A percentile compares a stretch with the other conserved stretches of the same genome.
Evolutionary conservation across 495 filamentous ascomycete species (phyloP).

Genomic region (Neurospora cerealis): DNA sequence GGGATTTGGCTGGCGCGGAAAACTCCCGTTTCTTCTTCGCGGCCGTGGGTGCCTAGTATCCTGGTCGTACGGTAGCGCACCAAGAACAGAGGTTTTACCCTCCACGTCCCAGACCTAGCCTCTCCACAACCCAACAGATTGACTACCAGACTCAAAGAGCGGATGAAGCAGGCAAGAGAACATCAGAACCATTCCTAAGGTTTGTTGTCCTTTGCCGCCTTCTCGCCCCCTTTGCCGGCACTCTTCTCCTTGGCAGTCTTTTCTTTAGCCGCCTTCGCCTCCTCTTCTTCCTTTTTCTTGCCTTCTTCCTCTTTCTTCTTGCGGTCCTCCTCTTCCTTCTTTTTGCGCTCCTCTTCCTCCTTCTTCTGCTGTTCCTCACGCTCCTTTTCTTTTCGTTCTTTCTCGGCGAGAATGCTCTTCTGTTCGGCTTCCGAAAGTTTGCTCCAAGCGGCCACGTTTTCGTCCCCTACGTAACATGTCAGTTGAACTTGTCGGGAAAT

Average conservation of each 20-base stretch:
- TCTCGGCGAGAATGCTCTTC: constrained; percentile 35
- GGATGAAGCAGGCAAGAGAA: background rate
- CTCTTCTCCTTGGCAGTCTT: constrained; percentile 6
- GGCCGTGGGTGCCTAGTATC: background rate
- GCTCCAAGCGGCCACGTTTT: constrained; percentile 38
- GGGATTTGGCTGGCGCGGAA: background rate
- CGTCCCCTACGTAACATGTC: constrained; percentile 24
- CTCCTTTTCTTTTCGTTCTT: constrained; percentile 20
- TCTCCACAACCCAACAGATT: background rate
- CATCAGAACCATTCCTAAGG: background rate
- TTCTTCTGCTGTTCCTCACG: constrained; percentile 14
- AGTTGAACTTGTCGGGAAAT: background rate
- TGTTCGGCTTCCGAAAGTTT: constrained; percentile 38
- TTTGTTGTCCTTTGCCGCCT: background rate
- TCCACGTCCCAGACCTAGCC: background rate
- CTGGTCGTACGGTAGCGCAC: background rate
- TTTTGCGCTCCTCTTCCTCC: constrained; percentile 11
- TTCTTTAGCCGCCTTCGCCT: constrained; percentile 1
- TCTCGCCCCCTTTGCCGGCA: background rate
- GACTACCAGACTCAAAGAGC: background rate
- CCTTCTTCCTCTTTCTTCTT: constrained; percentile 7
- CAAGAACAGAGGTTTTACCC: background rate
- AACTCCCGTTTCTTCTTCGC: background rate
- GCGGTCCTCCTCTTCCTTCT: constrained; percentile 8
- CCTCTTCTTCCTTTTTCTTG: constrained; percentile 1